Conservation (phyloP, 768 basidiomycete species). For the Pulveroboletus sp. region DNA sequence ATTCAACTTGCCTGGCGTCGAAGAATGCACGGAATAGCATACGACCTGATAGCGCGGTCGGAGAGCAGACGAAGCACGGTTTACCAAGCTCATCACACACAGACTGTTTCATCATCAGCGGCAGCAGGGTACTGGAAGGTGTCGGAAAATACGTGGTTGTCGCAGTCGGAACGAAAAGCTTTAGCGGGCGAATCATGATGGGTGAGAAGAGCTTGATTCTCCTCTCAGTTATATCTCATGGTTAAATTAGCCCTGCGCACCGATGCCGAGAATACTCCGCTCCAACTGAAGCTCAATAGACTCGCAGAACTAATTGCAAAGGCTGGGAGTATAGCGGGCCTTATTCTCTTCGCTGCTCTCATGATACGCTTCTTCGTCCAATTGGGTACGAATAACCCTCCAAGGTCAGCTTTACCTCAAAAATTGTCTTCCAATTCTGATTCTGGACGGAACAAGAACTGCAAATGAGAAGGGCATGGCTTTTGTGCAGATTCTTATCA, state of each 20-base stretch:
- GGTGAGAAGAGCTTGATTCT: constrained; percentile 43
- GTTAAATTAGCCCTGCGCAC: constrained; percentile 65
- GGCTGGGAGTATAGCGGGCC: constrained; percentile 76
- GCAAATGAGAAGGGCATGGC: constrained; percentile 80
- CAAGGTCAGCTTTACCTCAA: constrained; percentile 37
- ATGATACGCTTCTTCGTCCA: constrained; percentile 96
- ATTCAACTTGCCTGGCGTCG: constrained; percentile 63
- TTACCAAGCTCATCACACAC: constrained; percentile 44
- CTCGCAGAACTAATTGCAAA: constrained; percentile 97
- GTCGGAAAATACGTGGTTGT: constrained; percentile 91
- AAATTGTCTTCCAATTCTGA: constrained; percentile 3
- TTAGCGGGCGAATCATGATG: constrained; percentile 98
- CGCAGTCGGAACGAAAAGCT: constrained; percentile 86
- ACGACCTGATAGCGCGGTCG: constrained; percentile 21
- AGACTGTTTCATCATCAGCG: constrained; percentile 90
- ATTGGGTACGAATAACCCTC: constrained; percentile 56
- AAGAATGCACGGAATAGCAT: constrained; percentile 30
- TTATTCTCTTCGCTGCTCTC: constrained; percentile 72
- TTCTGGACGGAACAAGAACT: constrained; percentile 38
- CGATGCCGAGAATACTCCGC: constrained; percentile 84
- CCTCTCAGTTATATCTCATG: not conserved
- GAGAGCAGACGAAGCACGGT: constrained; percentile 16
- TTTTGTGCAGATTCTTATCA: constrained; percentile 92
- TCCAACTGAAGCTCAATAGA: constrained; percentile 88
- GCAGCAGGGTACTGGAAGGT: constrained; percentile 91